phyloP scores from a whole-genome alignment of 139 green algal species.

The Chlorella sp. region DNA sequence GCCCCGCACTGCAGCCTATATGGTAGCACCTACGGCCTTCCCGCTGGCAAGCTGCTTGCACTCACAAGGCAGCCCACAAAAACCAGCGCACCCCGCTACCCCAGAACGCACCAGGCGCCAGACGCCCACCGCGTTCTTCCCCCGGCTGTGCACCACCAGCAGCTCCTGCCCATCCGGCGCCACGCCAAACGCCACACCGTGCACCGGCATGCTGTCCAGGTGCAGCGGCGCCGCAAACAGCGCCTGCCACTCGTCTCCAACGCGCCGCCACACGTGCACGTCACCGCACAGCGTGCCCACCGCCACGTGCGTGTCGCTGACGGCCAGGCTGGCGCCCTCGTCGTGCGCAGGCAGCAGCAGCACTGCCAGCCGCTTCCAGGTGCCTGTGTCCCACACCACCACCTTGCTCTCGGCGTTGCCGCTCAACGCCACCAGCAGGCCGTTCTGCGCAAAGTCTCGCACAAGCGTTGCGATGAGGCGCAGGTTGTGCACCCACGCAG shows the following conservation, averaged over 20 bases:
- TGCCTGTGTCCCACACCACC: neutral
- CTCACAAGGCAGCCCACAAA: too few relatives aligned
- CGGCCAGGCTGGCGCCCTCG: neutral
- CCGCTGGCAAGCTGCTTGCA: too few relatives aligned
- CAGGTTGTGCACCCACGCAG: too few relatives aligned
- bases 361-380: neutral
- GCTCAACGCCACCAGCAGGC: neutral
- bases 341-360: neutral
- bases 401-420: neutral
- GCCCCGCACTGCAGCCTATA: too few relatives aligned
- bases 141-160: constrained; percentile 9
- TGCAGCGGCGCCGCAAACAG: neutral
- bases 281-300: neutral
- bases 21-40: too few relatives aligned
- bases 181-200: neutral
- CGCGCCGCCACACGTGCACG: constrained; percentile 5
- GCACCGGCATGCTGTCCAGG: neutral
- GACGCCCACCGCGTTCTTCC: constrained; percentile 7
- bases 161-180: constrained; percentile 4
- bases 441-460: neutral
- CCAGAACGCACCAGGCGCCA: constrained; percentile 10
- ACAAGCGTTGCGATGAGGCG: too few relatives aligned
- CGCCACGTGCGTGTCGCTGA: neutral
- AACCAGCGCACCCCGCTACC: too few relatives aligned
- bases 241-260: neutral